Evolutionary conservation across 805 yeast genomes (phyloP).

Genomic region (Teunomyces atbi): DNA sequence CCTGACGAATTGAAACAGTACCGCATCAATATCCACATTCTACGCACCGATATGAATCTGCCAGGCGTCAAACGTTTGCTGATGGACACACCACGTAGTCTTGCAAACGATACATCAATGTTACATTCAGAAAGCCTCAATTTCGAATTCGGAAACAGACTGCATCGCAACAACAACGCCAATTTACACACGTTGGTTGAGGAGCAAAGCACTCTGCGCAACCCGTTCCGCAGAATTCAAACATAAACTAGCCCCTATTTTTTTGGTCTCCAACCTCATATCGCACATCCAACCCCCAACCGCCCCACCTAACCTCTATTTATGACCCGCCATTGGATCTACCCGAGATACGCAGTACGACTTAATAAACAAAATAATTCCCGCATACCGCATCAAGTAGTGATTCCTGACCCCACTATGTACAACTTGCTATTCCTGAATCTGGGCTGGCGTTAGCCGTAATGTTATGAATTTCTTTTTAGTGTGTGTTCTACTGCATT

Average conservation of each 20-base stretch:
- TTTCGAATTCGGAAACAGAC: not conserved
- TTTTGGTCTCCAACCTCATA: too few species aligned
- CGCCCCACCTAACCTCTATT: too few species aligned
- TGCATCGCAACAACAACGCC: slow-evolving; percentile 1
- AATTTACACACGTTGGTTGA: slow-evolving; percentile 1
- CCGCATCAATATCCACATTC: slow-evolving; percentile 39
- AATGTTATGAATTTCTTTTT: slow-evolving; percentile 1
- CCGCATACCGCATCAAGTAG: not conserved
- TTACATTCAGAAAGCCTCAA: not conserved
- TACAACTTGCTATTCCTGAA: not conserved
- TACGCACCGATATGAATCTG: slow-evolving; percentile 41
- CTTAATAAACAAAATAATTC: not conserved
- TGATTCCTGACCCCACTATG: not conserved
- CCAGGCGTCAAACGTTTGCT: slow-evolving; percentile 30
- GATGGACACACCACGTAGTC: not conserved
- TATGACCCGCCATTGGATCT: not conserved
- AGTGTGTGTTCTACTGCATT: not conserved
- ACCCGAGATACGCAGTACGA: not conserved
- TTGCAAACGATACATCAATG: not conserved
- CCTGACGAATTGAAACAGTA: slow-evolving; percentile 35
- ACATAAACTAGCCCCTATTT: not conserved
- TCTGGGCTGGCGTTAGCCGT: not conserved
- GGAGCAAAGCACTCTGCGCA: not conserved
- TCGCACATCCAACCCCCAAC: too few species aligned
- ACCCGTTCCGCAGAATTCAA: slow-evolving; percentile 1